Evolutionary conservation across 306 rosid species (phyloP), one percentile per base, ranked within the genome.

Genomic region (Cicer arietinum): DNA sequence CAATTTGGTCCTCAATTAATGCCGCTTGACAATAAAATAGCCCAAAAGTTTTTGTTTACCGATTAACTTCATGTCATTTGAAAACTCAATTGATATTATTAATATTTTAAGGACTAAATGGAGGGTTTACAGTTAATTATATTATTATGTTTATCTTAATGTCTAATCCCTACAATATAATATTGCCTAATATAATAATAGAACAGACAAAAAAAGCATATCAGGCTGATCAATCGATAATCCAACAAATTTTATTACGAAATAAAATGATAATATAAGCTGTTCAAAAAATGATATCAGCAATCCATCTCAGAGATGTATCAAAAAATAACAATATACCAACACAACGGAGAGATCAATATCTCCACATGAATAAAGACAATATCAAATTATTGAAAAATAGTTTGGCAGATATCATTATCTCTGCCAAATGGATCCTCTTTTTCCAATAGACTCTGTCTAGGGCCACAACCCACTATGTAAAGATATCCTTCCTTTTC

Each of bases 261-360:
- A 47, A 39, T 6, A 35, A 67, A 6, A 60, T 67, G 57, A 40
- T 20, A 73, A 45, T 58, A 60, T 64, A 53, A 48, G 25, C 17
- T 65, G 8, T 56, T 79, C 35, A 56, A 65, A 59, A 80, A 57
- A 73, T 45, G 61, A 62, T 50, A 64, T 58, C 52, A 68, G 42
- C 46, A 44, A n/a, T 66, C 48, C 44, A 35, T 47, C 62, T 40
- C 41, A 71, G 2, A 17, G 69, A 58, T 45, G 48, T 6, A 69
- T 50, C 56, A 39, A 43, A 54, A n/a, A 37, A 61, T 20, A 69
- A 69, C 48, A 41, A 70, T 35, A 63, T 20, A 12, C 44, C 71
- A 41, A 40, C 65, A 73, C 42, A 18, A 7, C 22, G 60, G 53
- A 41, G 46, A 30, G 54, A 30, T 62, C 57, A 30, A 12, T 61